Conservation (phyloP, 352 stramenopile species). For the Thalassiosira hispida region DNA sequence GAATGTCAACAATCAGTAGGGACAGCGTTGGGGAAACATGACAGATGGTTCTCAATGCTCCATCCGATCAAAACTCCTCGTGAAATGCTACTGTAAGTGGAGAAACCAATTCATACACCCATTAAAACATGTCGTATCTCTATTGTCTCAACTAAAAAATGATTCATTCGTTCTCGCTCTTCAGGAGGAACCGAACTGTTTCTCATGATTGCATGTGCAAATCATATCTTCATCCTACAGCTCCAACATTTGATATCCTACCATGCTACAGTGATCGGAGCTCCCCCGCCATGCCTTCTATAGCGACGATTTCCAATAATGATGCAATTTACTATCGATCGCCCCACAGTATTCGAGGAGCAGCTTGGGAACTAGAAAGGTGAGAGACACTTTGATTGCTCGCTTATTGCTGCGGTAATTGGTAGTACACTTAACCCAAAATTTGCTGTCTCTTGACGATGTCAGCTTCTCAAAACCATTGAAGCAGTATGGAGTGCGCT, state of each 20-base stretch:
- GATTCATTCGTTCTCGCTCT: not conserved
- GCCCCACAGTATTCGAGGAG: not conserved
- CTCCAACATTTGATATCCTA: slow-evolving; percentile 54
- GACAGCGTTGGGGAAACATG: no score
- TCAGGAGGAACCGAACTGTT: not conserved
- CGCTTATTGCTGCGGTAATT: not conserved
- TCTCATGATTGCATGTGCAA: slow-evolving; percentile 52
- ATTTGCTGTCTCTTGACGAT: not conserved
- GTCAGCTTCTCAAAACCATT: not conserved
- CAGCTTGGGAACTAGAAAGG: slow-evolving; percentile 17
- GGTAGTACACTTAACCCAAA: not conserved
- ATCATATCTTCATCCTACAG: slow-evolving; percentile 42
- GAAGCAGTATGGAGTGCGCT: slow-evolving; percentile 32
- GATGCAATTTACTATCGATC: slow-evolving; percentile 24
- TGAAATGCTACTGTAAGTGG: no score
- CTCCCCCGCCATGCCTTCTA: slow-evolving; percentile 16
- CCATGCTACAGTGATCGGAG: not conserved
- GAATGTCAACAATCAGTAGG: no score
- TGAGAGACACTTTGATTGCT: not conserved
- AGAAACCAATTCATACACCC: no score
- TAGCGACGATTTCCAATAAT: slow-evolving; percentile 36
- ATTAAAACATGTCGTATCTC: no score
- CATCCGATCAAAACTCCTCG: slow-evolving; percentile 18
- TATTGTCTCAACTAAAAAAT: slow-evolving; percentile 1
- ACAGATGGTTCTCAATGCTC: slow-evolving; percentile 48